Conservation (phyloP, 352 stramenopile species). For the Pythium biforme region DNA sequence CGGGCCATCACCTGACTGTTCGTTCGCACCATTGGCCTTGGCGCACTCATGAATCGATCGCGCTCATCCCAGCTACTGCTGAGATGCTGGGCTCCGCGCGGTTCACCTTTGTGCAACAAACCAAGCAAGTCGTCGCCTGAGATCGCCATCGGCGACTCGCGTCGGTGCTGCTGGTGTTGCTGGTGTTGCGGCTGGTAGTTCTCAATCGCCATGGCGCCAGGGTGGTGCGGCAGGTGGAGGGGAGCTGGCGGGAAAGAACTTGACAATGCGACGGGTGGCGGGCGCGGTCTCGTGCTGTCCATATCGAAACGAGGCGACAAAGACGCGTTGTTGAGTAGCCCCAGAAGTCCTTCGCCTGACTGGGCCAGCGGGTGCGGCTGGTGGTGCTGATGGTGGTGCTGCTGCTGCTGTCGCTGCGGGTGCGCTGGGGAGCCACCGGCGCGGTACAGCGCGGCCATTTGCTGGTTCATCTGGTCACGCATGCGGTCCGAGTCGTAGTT, state of each 20-base stretch:
- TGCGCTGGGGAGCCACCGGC: conserved; percentile 15
- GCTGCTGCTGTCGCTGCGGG: conserved; percentile 14
- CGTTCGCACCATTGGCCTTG: conserved; percentile 17
- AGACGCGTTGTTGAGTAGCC: conserved; percentile 31
- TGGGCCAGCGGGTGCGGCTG: conserved; percentile 31
- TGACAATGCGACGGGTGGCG: conserved; percentile 17
- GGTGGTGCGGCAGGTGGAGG: conserved; percentile 12
- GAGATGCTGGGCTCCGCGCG: conserved; percentile 9
- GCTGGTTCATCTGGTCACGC: conserved; percentile 75
- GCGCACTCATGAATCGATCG: conserved; percentile 20
- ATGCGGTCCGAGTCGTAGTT: conserved; percentile 28
- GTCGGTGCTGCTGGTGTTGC: conserved; percentile 22
- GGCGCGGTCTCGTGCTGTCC: conserved; percentile 14
- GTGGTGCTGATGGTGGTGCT: conserved; percentile 28
- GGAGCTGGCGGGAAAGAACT: conserved; percentile 21
- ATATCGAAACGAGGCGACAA: conserved; percentile 14
- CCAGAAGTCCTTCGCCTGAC: conserved; percentile 37
- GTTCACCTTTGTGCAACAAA: conserved; percentile 28
- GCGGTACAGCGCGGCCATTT: conserved; percentile 72
- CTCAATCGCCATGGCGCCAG: conserved; percentile 10
- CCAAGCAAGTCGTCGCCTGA: conserved; percentile 35
- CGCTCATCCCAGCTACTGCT: conserved; percentile 28
- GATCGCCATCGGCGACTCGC: conserved; percentile 8
- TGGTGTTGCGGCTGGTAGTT: conserved; percentile 17
- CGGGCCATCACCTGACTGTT: conserved; percentile 24